phyloP scores from a whole-genome alignment of 768 basidiomycete genomes.

The Cubamyces lactineus region DNA sequence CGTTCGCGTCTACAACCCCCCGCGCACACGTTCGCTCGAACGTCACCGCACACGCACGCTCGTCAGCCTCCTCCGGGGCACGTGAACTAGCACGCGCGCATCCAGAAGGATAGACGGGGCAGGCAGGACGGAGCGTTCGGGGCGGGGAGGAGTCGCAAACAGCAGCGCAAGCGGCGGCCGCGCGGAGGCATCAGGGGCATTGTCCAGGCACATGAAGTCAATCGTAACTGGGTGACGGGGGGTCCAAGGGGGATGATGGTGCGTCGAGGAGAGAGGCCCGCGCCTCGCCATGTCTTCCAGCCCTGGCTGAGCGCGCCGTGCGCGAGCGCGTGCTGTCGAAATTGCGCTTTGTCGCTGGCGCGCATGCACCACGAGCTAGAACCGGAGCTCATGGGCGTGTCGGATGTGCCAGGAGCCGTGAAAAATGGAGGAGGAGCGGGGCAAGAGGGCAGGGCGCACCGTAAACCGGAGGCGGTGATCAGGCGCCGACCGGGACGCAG shows the following conservation, averaged over 20 bases:
- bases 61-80: slow-evolving; percentile 13
- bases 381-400: slow-evolving; percentile 35
- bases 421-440: slow-evolving; percentile 29
- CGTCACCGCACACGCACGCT: slow-evolving; percentile 21
- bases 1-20: slow-evolving; percentile 25
- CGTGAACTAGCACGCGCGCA: slow-evolving; percentile 33
- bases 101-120: slow-evolving; percentile 14
- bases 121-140: slow-evolving; percentile 24
- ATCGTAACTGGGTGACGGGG: slow-evolving; percentile 10
- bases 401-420: slow-evolving; percentile 23
- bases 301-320: slow-evolving; percentile 30
- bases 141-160: slow-evolving; percentile 18
- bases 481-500: slow-evolving; percentile 38
- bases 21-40: slow-evolving; percentile 20
- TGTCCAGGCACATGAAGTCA: slow-evolving; percentile 12
- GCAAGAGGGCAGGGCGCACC: slow-evolving; percentile 12
- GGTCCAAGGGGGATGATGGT: slow-evolving; percentile 12
- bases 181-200: slow-evolving; percentile 14
- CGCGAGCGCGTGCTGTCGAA: slow-evolving; percentile 24
- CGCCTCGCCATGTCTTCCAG: slow-evolving; percentile 33
- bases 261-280: slow-evolving; percentile 19
- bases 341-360: slow-evolving; percentile 21
- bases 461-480: slow-evolving; percentile 45
- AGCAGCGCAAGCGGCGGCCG: slow-evolving; percentile 23
- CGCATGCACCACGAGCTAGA: slow-evolving; percentile 19